Conservation (phyloP, 2,329 filamentous ascomycete genomes). For the Hymenoscyphus linearis region DNA sequence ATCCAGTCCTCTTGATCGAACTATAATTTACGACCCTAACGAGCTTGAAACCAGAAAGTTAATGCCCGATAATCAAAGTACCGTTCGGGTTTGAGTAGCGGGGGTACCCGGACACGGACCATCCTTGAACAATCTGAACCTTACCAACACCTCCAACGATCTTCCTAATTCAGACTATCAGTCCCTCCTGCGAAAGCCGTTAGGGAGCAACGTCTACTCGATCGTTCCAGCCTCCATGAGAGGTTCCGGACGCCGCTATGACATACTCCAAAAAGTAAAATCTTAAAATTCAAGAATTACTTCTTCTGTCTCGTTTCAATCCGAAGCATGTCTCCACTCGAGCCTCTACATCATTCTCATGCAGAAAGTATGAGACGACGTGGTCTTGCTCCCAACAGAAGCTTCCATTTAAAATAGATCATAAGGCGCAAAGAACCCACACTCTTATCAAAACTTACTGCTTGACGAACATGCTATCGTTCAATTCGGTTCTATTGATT, state of each 20-base stretch:
- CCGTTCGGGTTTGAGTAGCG: no score
- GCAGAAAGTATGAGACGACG: background rate
- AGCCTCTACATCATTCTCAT: background rate
- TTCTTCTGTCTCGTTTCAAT: background rate
- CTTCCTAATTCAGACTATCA: background rate
- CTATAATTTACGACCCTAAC: background rate
- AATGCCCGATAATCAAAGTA: background rate
- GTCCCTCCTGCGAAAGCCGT: background rate
- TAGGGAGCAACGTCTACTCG: background rate
- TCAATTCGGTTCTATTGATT: background rate
- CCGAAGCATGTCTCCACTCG: background rate
- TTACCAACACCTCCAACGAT: background rate
- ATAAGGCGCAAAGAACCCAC: background rate
- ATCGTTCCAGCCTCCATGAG: background rate
- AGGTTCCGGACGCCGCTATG: background rate
- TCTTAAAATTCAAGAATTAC: background rate
- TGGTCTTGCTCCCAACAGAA: background rate
- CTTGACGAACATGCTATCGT: background rate
- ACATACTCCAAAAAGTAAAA: background rate
- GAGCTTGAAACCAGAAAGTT: background rate
- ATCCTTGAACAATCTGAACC: background rate
- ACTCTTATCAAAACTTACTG: background rate
- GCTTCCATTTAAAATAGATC: background rate
- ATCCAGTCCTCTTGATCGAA: background rate
- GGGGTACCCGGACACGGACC: background rate